A percentile compares a stretch with the other conserved stretches of the same genome.
Evolutionary conservation across 1,139 yeast species (phyloP).

Genomic region (Nakaseomyces kungkrabaensis): DNA sequence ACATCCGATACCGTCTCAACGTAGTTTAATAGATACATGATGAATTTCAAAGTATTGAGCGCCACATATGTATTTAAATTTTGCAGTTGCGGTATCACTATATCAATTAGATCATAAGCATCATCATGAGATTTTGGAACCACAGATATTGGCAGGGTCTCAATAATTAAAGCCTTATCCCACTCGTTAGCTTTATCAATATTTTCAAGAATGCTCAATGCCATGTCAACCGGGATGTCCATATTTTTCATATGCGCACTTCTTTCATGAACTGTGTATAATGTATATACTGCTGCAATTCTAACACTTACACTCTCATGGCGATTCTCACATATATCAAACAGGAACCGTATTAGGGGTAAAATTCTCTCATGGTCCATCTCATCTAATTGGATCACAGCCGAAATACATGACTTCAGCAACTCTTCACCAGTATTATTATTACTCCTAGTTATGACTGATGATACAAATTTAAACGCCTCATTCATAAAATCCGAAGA

Average conservation of each 20-base stretch:
- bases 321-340: constrained; percentile 42
- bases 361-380: constrained; percentile 36
- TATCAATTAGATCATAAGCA: constrained; percentile 57
- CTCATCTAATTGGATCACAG: constrained; percentile 61
- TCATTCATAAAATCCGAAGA: constrained; percentile 43
- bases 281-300: constrained; percentile 62
- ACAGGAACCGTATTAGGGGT: constrained; percentile 39
- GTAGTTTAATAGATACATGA: constrained; percentile 66
- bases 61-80: constrained; percentile 81
- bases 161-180: constrained; percentile 66
- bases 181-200: constrained; percentile 46
- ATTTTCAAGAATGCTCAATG: constrained; percentile 16
- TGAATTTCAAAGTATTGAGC: constrained; percentile 61
- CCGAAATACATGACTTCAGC: constrained; percentile 58
- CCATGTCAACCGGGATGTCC: constrained; percentile 16
- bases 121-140: constrained; percentile 62
- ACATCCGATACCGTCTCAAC: constrained; percentile 34
- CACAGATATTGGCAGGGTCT: constrained; percentile 50
- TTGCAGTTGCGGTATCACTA: constrained; percentile 62
- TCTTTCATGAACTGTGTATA: constrained; percentile 55
- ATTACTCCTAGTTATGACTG: constrained; percentile 6
- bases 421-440: constrained; percentile 39
- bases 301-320: constrained; percentile 35
- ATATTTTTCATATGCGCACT: constrained; percentile 27
- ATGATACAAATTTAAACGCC: constrained; percentile 32